A percentile compares a stretch with the other conserved stretches of the same genome.
These are phyloP conservation scores for Fusarium haematococcum DNA, from an alignment of 2,329 filamentous ascomycete species.

Conservation along the genomic window DNA sequence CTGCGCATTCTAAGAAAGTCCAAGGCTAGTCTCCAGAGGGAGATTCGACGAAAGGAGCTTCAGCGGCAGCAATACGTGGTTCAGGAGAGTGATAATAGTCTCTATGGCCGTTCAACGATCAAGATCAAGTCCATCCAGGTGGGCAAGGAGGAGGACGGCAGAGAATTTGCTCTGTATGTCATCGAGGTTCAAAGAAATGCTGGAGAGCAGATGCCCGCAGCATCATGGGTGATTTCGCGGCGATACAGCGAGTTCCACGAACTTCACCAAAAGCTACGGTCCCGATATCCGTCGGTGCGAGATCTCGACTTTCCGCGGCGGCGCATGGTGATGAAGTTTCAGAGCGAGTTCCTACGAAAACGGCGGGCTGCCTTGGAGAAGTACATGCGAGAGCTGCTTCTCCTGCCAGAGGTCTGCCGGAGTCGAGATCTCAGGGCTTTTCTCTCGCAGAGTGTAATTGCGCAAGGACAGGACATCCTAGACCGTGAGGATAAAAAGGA, in stretches of 20 bases:
- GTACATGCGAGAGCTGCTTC: conserved; percentile 84
- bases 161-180: conserved; percentile 93
- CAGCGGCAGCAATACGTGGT: conserved; percentile 97
- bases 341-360: conserved; percentile 95
- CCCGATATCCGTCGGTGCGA: conserved; percentile 87
- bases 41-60: conserved; percentile 93
- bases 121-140: conserved; percentile 94
- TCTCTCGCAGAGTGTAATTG: conserved; percentile 86
- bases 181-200: conserved; percentile 91
- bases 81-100: conserved; percentile 96
- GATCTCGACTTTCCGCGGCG: conserved; percentile 92
- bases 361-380: conserved; percentile 84
- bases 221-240: conserved; percentile 91
- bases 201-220: conserved; percentile 96
- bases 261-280: conserved; percentile 87
- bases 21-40: conserved; percentile 90
- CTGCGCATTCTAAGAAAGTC: conserved; percentile 92
- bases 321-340: conserved; percentile 94
- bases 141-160: conserved; percentile 89
- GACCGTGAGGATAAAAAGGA: conserved; percentile 78
- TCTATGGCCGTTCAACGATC: conserved; percentile 91
- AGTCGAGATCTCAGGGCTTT: conserved; percentile 93
- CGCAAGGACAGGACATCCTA: conserved; percentile 68
- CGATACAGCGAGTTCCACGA: conserved; percentile 98
- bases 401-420: conserved; percentile 92